phyloP scores from a whole-genome alignment of 106 monocot species.

The Phalaenopsis aphrodite region DNA sequence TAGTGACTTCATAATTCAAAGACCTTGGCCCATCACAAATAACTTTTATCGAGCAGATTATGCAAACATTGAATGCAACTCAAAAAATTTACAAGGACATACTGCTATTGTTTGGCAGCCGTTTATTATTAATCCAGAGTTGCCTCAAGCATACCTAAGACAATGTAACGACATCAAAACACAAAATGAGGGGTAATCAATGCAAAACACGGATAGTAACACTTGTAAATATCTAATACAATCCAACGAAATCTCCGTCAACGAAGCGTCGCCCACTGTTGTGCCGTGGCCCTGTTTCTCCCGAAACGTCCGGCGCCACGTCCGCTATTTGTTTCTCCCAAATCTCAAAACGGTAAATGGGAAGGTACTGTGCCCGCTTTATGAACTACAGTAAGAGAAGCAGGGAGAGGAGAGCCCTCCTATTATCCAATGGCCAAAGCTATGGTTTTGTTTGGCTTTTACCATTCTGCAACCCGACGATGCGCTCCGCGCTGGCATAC shows the following conservation, averaged over 20 bases:
- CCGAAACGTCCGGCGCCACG: background rate
- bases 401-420: background rate
- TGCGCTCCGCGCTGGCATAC: constrained; percentile 23
- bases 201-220: background rate
- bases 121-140: too few relatives aligned
- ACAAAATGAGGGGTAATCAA: background rate
- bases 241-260: background rate
- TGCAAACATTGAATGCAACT: too few relatives aligned
- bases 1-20: too few relatives aligned
- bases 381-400: background rate
- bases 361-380: background rate
- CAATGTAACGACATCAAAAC: too few relatives aligned
- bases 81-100: too few relatives aligned
- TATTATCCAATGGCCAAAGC: background rate
- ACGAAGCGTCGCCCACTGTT: background rate
- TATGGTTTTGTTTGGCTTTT: background rate
- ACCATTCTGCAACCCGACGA: constrained; percentile 22
- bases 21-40: too few relatives aligned
- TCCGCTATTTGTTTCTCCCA: background rate
- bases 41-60: too few relatives aligned
- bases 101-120: too few relatives aligned
- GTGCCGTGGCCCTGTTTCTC: background rate
- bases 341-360: background rate
- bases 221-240: background rate
- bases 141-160: too few relatives aligned